Percentiles rank a stretch among this genome's conserved stretches.
Evolutionary conservation across 768 basidiomycete genomes (phyloP).

Genomic region (Pilatotrama ljubarskyi): DNA sequence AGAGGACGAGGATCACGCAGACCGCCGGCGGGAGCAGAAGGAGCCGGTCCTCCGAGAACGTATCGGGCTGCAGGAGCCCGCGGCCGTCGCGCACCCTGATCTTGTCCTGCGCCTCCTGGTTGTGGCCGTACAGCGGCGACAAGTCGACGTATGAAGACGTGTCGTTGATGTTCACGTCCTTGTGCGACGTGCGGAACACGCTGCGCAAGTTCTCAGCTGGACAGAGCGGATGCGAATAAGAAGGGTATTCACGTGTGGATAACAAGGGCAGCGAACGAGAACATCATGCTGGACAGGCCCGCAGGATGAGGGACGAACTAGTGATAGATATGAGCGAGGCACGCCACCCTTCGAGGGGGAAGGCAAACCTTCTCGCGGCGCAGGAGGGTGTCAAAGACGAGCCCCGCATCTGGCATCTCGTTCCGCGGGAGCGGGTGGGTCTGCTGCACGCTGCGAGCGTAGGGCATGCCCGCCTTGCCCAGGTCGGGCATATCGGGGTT

Average conservation of each 20-base stretch:
- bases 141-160: slow-evolving; percentile 89
- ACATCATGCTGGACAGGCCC: slow-evolving; percentile 79
- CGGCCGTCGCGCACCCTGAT: slow-evolving; percentile 60
- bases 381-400: slow-evolving; percentile 80
- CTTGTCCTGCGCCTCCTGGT: slow-evolving; percentile 57
- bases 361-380: slow-evolving; percentile 61
- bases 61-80: slow-evolving; percentile 67
- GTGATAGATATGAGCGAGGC: background rate
- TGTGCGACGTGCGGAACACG: slow-evolving; percentile 81
- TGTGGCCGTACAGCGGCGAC: slow-evolving; percentile 78
- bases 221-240: background rate
- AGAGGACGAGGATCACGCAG: slow-evolving; percentile 76
- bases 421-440: slow-evolving; percentile 60
- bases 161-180: slow-evolving; percentile 68
- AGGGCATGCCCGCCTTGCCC: slow-evolving; percentile 78
- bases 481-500: slow-evolving; percentile 68
- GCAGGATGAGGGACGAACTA: slow-evolving; percentile 78
- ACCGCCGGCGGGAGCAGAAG: slow-evolving; percentile 78
- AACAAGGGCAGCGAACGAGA: slow-evolving; percentile 79
- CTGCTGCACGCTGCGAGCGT: slow-evolving; percentile 83
- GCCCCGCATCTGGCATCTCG: slow-evolving; percentile 75
- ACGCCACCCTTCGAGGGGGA: background rate
- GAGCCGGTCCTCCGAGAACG: slow-evolving; percentile 78
- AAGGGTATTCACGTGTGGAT: slow-evolving; percentile 59
- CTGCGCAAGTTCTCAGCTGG: slow-evolving; percentile 36